Percentiles rank a stretch among this genome's conserved stretches.
Conservation (phyloP, 768 basidiomycete species). For the Pleurotus citrinopileatus region DNA sequence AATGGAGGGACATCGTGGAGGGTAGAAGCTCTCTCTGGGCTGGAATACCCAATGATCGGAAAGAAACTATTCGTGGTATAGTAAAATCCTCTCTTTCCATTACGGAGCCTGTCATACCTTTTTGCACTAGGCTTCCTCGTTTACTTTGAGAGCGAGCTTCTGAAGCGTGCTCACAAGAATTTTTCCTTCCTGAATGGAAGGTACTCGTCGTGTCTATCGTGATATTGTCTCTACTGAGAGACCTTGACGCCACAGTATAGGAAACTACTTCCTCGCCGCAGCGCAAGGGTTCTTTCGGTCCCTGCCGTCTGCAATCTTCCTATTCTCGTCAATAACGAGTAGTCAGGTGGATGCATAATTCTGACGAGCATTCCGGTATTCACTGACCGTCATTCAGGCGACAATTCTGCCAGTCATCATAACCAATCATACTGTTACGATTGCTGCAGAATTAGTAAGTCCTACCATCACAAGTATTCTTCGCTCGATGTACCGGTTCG, state of each 20-base stretch:
- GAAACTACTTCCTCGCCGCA: slow-evolving; percentile 90
- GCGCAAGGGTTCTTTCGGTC: slow-evolving; percentile 90
- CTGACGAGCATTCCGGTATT: slow-evolving; percentile 16
- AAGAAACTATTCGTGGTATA: slow-evolving; percentile 86
- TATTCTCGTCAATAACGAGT: slow-evolving; percentile 89
- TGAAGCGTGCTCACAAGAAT: slow-evolving; percentile 88
- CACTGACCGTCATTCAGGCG: slow-evolving; percentile 39
- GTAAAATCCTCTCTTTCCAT: background rate
- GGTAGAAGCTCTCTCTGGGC: slow-evolving; percentile 78
- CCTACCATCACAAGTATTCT: slow-evolving; percentile 1
- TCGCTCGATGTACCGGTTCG: slow-evolving; percentile 4
- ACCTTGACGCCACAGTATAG: slow-evolving; percentile 48
- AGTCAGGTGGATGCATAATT: slow-evolving; percentile 48
- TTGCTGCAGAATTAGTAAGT: slow-evolving; percentile 81
- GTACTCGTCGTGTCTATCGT: slow-evolving; percentile 24
- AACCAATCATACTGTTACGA: slow-evolving; percentile 94
- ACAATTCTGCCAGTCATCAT: slow-evolving; percentile 88
- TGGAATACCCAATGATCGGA: slow-evolving; percentile 85
- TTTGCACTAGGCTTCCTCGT: slow-evolving; percentile 76
- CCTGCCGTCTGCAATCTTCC: slow-evolving; percentile 88
- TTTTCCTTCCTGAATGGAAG: slow-evolving; percentile 94
- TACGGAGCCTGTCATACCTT: background rate
- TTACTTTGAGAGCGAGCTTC: slow-evolving; percentile 83
- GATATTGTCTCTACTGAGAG: background rate
- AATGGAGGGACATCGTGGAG: slow-evolving; percentile 92